These are phyloP conservation scores for Saccharomyces hybrid DNA, from an alignment of 1,139 yeast genomes.

Conservation along the genomic window DNA sequence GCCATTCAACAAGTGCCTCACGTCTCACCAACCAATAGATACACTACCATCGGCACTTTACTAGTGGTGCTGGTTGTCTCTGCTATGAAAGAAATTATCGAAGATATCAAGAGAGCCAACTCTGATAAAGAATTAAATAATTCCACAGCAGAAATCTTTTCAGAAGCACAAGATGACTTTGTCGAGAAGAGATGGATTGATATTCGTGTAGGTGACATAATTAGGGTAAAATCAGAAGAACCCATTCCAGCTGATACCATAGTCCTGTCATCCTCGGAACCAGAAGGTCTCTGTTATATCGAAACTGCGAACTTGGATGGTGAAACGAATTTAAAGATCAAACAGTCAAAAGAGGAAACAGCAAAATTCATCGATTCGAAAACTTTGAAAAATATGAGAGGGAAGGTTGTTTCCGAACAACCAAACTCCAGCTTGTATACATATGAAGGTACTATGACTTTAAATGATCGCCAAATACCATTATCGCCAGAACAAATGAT, in stretches of 20 bases:
- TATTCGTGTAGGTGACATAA: slow-evolving; percentile 85
- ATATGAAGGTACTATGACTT: slow-evolving; percentile 79
- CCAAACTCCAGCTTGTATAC: slow-evolving; percentile 95
- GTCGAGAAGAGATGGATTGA: slow-evolving; percentile 72
- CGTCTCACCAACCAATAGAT: slow-evolving; percentile 93
- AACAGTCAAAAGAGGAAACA: slow-evolving; percentile 80
- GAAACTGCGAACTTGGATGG: slow-evolving; percentile 98
- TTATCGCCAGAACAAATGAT: slow-evolving; percentile 85
- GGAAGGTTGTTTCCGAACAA: slow-evolving; percentile 70
- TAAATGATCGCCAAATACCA: slow-evolving; percentile 55
- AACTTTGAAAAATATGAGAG: slow-evolving; percentile 47
- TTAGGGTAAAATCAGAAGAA: slow-evolving; percentile 77
- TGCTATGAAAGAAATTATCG: slow-evolving; percentile 84
- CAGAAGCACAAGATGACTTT: slow-evolving; percentile 54
- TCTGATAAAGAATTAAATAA: slow-evolving; percentile 88
- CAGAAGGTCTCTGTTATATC: slow-evolving; percentile 94
- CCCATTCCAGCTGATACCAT: slow-evolving; percentile 92
- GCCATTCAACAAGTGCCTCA: slow-evolving; percentile 94
- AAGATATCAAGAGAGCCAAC: slow-evolving; percentile 79
- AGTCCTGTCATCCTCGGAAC: slow-evolving; percentile 84
- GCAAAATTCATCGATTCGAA: slow-evolving; percentile 62
- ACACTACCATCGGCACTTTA: slow-evolving; percentile 89
- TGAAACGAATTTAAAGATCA: slow-evolving; percentile 92
- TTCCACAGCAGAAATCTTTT: slow-evolving; percentile 66
- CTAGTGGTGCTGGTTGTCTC: slow-evolving; percentile 79